Evolutionary conservation across 106 monocot species (phyloP), one percentile per base, ranked within the genome.

Genomic region (Acorus gramineus): DNA sequence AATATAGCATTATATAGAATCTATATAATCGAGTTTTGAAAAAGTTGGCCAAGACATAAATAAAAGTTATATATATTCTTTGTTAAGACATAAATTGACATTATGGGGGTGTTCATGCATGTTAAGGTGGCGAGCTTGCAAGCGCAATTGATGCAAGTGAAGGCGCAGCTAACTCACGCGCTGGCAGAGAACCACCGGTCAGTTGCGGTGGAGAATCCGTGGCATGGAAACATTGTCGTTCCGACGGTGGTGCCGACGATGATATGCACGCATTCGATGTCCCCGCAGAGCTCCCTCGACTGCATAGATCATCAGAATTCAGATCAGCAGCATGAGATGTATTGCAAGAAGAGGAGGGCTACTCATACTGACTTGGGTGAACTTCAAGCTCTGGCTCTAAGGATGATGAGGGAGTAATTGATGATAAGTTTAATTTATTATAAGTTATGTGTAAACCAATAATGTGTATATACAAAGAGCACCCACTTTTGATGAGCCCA

Each of bases 91-190:
- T 7, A 52, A 52, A 52, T 5, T 9, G 9, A 52, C 9, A 5
- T 7, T 9, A 52, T 52, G 5, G 5, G 7, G 5, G 5, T 52
- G 52, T 52, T 52, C 5, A 9, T 7, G 9, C 5, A 52, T 5
- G 52, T 7, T 52, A 52, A 74, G 74, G 74, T 74, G 13, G 66
- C 74, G 55, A 61, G 42, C 5, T 50, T 74, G 42, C 74, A 74
- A 55, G 61, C 67, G 10, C 74, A 67, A 52, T n/a, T 74, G 74
- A 48, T 67, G 61, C 66, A 67, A 14, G 66, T 56, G 11, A 74
- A 54, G 54, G 61, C 48, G 28, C 74, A 74, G 47, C 47, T 74
- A 42, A 67, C 66, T 10, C 66, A 49, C 1, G 45, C 46, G 8
- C 9, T 46, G 4, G 46, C 2, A 5, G 42, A 49, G 8, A 50